Evolutionary conservation across 2,329 filamentous ascomycete genomes (phyloP).

Genomic region (Coniochaeta sp.): DNA sequence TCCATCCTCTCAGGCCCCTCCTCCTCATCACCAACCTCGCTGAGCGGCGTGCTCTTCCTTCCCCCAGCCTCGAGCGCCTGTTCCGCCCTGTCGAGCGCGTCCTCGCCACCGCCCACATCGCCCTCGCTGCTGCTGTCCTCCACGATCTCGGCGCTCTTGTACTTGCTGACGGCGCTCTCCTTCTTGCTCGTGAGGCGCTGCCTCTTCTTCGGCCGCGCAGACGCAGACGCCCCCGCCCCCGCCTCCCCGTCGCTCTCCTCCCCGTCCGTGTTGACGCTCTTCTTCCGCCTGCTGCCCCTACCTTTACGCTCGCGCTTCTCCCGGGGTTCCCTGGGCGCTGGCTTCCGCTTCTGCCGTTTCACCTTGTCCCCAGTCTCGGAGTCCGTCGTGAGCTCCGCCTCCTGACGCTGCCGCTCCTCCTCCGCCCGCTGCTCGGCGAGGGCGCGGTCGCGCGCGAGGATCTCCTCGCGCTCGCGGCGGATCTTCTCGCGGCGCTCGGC

Average conservation of each 20-base stretch:
- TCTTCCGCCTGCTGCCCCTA: conserved; percentile 40
- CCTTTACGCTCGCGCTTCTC: conserved; percentile 24
- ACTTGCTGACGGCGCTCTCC: conserved; percentile 60
- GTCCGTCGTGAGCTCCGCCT: conserved; percentile 76
- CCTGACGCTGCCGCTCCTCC: conserved; percentile 60
- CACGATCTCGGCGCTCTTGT: conserved; percentile 79
- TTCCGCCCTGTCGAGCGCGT: conserved; percentile 22
- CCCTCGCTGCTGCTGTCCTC: conserved; percentile 61
- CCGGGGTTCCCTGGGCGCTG: conserved; percentile 23
- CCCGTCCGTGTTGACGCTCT: conserved; percentile 45
- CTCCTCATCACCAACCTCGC: conserved; percentile 23
- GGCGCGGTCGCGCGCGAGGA: conserved; percentile 68
- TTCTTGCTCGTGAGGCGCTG: conserved; percentile 45
- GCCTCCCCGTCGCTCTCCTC: conserved; percentile 42
- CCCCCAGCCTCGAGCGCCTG: conserved; percentile 18
- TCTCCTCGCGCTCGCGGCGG: conserved; percentile 75
- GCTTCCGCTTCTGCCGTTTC: conserved; percentile 65
- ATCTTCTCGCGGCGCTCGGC: conserved; percentile 73
- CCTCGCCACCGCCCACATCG: conserved; percentile 23
- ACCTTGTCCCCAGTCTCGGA: conserved; percentile 74
- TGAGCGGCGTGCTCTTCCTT: conserved; percentile 28
- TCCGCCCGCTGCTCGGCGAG: conserved; percentile 65
- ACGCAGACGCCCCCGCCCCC: too few relatives aligned
- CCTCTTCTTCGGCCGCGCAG: conserved; percentile 55
- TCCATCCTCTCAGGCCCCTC: conserved; percentile 47